A percentile compares a stretch with the other conserved stretches of the same genome.
Evolutionary conservation across 2,329 filamentous ascomycete species (phyloP).

Genomic region (Cordyceps cateniannulata): DNA sequence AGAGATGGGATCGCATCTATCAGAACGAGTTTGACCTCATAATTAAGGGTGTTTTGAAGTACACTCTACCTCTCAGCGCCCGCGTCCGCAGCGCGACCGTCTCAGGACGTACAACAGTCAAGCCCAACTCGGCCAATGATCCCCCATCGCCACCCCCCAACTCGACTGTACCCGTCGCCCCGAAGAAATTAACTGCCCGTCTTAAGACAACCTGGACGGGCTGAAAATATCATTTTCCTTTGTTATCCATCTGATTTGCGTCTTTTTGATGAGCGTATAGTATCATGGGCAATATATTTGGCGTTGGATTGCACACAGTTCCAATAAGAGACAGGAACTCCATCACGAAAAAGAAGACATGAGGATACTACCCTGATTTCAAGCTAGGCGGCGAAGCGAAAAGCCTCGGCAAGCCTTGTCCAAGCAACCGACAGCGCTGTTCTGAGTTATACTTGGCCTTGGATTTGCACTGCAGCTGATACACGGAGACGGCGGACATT

Average conservation of each 20-base stretch:
- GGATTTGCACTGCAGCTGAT: neutral
- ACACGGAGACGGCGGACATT: neutral
- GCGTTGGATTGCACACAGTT: constrained; percentile 9
- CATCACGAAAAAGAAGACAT: neutral
- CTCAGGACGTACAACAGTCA: constrained; percentile 52
- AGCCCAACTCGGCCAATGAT: constrained; percentile 56
- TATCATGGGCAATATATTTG: constrained; percentile 10
- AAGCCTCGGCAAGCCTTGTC: neutral
- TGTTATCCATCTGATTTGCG: constrained; percentile 7
- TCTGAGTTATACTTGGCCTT: neutral
- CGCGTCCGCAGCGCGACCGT: constrained; percentile 54
- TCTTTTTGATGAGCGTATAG: constrained; percentile 6
- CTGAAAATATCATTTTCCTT: constrained; percentile 5
- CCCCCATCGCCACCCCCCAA: constrained; percentile 63
- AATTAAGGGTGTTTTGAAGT: constrained; percentile 83
- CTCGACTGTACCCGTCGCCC: constrained; percentile 49
- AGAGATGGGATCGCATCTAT: constrained; percentile 84
- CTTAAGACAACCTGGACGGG: neutral
- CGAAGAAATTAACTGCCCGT: constrained; percentile 15
- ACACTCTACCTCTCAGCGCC: constrained; percentile 59
- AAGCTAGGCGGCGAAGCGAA: neutral
- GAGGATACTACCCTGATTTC: neutral
- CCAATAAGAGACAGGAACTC: neutral
- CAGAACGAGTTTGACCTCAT: constrained; percentile 92
- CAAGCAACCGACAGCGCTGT: neutral